phyloP scores from a whole-genome alignment of 192 early-diverging fungal genomes.

The Coemansia sp. region DNA sequence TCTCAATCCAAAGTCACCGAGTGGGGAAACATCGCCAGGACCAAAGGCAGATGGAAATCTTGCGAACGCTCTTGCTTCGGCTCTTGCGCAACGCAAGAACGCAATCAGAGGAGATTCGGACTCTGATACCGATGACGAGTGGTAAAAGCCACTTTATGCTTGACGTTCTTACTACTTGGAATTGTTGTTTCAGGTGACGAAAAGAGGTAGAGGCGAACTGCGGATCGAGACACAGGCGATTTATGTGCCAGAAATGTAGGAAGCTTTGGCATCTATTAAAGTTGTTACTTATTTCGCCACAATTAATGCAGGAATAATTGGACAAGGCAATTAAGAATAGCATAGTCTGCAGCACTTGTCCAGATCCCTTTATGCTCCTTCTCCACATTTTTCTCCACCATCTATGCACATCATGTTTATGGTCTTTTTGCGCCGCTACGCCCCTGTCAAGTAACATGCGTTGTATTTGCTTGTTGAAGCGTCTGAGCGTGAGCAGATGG shows the following conservation, averaged over 20 bases:
- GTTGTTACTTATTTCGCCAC: neutral
- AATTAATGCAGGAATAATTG: neutral
- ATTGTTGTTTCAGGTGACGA: no score
- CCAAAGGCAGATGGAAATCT: conserved; percentile 47
- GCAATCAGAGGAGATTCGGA: conserved; percentile 54
- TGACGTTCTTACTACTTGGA: no score
- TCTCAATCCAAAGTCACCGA: conserved; percentile 33
- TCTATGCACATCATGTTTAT: neutral
- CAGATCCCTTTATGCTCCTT: neutral
- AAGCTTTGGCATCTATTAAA: neutral
- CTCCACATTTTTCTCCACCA: neutral
- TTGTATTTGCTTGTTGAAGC: neutral
- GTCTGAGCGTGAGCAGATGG: neutral
- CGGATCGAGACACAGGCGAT: no score
- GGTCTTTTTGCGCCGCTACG: neutral
- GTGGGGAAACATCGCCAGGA: conserved; percentile 39
- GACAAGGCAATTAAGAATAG: neutral
- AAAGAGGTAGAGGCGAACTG: no score
- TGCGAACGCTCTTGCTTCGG: conserved; percentile 51
- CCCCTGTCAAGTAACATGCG: neutral
- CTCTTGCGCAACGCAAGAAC: conserved; percentile 50
- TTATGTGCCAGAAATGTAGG: neutral
- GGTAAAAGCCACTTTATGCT: conserved; percentile 16
- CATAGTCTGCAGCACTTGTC: neutral
- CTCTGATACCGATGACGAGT: conserved; percentile 55